Evolutionary conservation across 306 rosid genomes (phyloP).

Genomic region (Vicia sativa): DNA sequence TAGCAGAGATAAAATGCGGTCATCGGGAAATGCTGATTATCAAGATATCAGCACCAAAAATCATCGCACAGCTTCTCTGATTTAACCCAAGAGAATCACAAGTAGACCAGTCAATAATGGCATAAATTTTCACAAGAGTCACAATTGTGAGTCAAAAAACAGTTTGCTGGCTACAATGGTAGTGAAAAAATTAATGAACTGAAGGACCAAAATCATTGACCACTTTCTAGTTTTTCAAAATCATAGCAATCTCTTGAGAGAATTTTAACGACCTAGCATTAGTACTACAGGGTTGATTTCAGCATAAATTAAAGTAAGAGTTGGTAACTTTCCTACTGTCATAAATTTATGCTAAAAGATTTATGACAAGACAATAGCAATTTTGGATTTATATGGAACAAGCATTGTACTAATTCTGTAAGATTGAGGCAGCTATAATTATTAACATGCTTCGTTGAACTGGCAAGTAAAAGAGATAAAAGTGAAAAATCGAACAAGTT

Average conservation of each 20-base stretch:
- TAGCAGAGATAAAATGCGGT: conserved; percentile 28
- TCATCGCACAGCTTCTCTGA: neutral
- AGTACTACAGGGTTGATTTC: conserved; percentile 7
- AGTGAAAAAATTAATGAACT: conserved; percentile 13
- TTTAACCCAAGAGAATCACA: conserved; percentile 20
- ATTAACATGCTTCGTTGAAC: neutral
- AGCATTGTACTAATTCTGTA: neutral
- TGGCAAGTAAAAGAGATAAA: conserved; percentile 14
- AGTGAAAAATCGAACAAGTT: neutral
- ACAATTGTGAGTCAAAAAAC: conserved; percentile 10
- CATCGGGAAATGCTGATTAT: conserved; percentile 25
- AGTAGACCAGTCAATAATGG: conserved; percentile 11
- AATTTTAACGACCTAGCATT: conserved; percentile 8
- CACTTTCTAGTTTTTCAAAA: conserved; percentile 15
- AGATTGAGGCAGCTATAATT: neutral
- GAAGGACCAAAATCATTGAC: conserved; percentile 9
- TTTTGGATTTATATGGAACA: conserved; percentile 8
- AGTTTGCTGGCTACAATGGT: neutral
- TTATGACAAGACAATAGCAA: conserved; percentile 6
- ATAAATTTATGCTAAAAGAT: neutral
- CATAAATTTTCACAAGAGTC: conserved; percentile 2
- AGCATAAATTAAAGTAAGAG: conserved; percentile 4
- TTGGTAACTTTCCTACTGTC: conserved; percentile 1
- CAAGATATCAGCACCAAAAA: conserved; percentile 8
- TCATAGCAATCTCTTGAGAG: conserved; percentile 3